These are phyloP conservation scores for Apiospora koreana DNA, from an alignment of 2,329 filamentous ascomycete genomes.

Conservation along the genomic window DNA sequence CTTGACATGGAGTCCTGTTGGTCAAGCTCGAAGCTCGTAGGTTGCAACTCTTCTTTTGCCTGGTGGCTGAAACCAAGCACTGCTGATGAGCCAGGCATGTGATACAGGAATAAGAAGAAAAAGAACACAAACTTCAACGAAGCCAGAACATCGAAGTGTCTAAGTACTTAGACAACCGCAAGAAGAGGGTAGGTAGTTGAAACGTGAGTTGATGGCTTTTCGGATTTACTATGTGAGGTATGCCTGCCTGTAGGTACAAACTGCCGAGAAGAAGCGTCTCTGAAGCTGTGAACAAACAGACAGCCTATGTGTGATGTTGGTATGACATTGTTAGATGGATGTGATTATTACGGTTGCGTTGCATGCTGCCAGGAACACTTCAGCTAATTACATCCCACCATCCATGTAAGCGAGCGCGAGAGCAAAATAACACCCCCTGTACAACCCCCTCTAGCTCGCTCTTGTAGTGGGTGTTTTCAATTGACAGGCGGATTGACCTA, in stretches of 20 bases:
- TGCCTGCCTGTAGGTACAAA: not conserved
- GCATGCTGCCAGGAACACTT: not conserved
- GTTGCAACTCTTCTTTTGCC: not conserved
- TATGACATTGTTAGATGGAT: not conserved
- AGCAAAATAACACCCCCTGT: not conserved
- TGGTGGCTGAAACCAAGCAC: not conserved
- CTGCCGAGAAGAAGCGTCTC: not conserved
- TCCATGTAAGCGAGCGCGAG: not conserved
- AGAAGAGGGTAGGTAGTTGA: not conserved
- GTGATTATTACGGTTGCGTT: not conserved
- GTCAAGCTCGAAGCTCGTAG: not conserved
- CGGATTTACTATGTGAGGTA: not conserved
- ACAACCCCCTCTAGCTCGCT: not conserved
- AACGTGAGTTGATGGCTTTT: not conserved
- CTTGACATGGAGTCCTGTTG: not conserved
- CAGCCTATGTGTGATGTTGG: not conserved
- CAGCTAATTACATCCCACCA: not conserved
- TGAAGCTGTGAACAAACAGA: not conserved
- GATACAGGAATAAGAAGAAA: not conserved
- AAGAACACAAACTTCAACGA: not conserved
- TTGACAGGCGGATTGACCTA: not conserved
- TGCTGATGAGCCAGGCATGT: not conserved
- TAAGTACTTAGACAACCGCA: not conserved
- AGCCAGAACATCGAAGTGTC: not conserved
- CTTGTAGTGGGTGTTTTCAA: not conserved